Base-by-base conservation (phyloP, 371 early-diverging fungal species). In the Thermomucor indicae-seudaticae region DNA sequence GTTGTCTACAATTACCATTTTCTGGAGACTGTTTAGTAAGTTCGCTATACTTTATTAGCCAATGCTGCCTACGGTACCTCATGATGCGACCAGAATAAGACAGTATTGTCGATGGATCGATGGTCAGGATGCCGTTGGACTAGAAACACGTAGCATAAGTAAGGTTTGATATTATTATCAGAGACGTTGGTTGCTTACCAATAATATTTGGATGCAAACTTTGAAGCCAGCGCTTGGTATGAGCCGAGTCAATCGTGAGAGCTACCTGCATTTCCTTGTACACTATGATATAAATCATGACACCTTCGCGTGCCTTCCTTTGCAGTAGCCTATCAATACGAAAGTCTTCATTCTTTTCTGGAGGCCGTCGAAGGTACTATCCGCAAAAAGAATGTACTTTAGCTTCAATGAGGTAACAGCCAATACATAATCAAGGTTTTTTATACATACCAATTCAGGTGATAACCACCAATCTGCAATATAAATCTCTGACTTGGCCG, bases 181-280 rank as follows among this genome's bases (percentile, higher is more conserved):
- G 39, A 2, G 7, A 19, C 6, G 6, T 1, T 31, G 3, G 12
- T 49, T 8, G 7, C 55, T 50, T 57, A 65, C 79, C 76, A 59
- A 82, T 70, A 49, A 94, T 91, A 51, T 91, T 91, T 10, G 73
- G 79, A 59, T 93, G 91, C 27, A 89, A 65, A 27, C 74, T 67
- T 45, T 83, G 80, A 32, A 96, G 78, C 74, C 81, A 77, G 51
- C 70, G 70, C 66, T 89, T 86, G 2, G 93, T 91, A 55, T 93
- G 82, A 6, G 78, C 78, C n/a, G 93, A 92, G 57, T 90, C 81
- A 25, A 90, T 61, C 2, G 91, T 72, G 27, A 96, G 61, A 8
- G 92, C 88, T 14, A 88, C 68, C 0, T 83, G 68, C 24, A 91
- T 70, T 53, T 94, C 93, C 66, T 92, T 92, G 67, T 92, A 96